Evolutionary conservation across 176 grass and related monocot species (phyloP), one percentile per base, ranked within the genome.

Genomic region (Rhynchospora pubera): DNA sequence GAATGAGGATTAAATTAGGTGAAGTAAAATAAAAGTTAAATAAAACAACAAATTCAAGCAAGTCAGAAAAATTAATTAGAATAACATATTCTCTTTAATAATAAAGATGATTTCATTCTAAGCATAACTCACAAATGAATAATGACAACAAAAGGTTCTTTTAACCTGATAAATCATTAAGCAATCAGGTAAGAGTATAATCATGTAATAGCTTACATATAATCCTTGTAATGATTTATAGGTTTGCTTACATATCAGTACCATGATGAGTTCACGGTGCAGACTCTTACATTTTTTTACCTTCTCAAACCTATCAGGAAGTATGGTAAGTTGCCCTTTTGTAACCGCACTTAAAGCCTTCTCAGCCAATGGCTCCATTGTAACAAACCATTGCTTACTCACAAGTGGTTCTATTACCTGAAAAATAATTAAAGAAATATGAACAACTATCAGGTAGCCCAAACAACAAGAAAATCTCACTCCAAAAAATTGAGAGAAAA

Each of bases 321-420:
- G 90, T 89, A 98, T 98, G 82, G 87, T 94, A 78, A 98, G 81
- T 88, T 98, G 72, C 57, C 92, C 87, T 2, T 93, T 81, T 87
- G 93, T 90, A 88, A 98, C 90, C 59, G 87, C 95, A 85, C 85
- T 51, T 82, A 98, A 88, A 78, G 95, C 92, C 63, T 92, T 94
- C 89, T 98, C 90, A 84, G 92, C 92, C 64, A 98, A 82, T 77
- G 89, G 89, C 45, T 98, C 95, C 95, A 98, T 98, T 13, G 92
- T 90, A 83, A 98, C 92, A 98, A 98, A 94, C 95, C 95, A 98
- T 47, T 98, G 95, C 52, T 98, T n/a, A n/a, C n/a, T n/a, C n/a
- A n/a, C n/a, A n/a, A n/a, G n/a, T n/a, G n/a, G n/a, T n/a, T n/a
- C n/a, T n/a, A n/a, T n/a, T n/a, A n/a, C n/a, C n/a, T n/a, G n/a